Percentiles rank a stretch among this genome's conserved stretches.
Conservation (phyloP, 176 grass and related monocot species). For the Carex littledalei region DNA sequence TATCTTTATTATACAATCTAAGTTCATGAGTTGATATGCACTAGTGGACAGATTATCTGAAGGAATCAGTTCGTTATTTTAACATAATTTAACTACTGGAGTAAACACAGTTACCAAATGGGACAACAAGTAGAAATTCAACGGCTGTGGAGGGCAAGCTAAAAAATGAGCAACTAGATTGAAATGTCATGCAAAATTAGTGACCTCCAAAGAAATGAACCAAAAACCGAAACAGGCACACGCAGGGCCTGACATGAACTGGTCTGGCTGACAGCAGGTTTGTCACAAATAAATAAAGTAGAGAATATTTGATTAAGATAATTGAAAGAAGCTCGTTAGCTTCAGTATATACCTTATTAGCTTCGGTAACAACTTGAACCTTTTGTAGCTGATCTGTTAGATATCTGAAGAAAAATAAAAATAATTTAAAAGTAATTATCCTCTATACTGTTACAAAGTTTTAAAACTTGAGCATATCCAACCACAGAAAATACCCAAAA, state of each 20-base stretch:
- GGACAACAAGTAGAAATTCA: neutral
- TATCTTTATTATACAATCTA: no score
- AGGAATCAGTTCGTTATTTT: neutral
- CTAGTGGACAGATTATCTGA: neutral
- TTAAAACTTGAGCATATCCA: neutral
- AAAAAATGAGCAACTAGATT: neutral
- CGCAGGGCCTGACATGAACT: neutral
- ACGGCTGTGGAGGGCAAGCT: neutral
- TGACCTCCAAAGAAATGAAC: neutral
- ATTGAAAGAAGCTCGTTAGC: neutral
- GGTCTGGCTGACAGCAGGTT: neutral
- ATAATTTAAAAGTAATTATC: conserved; percentile 1
- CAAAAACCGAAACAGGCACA: neutral
- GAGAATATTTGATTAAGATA: neutral
- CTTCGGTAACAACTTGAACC: conserved; percentile 80
- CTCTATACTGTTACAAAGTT: neutral
- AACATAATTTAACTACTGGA: neutral
- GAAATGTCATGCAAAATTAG: neutral
- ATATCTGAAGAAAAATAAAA: conserved; percentile 33
- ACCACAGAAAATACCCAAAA: neutral
- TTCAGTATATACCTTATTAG: conserved; percentile 63
- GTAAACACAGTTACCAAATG: neutral
- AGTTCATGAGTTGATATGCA: neutral
- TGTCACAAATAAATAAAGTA: neutral
- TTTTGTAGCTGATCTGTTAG: conserved; percentile 92